Conservation (phyloP, 306 rosid genomes). For the Castanea mollissima region DNA sequence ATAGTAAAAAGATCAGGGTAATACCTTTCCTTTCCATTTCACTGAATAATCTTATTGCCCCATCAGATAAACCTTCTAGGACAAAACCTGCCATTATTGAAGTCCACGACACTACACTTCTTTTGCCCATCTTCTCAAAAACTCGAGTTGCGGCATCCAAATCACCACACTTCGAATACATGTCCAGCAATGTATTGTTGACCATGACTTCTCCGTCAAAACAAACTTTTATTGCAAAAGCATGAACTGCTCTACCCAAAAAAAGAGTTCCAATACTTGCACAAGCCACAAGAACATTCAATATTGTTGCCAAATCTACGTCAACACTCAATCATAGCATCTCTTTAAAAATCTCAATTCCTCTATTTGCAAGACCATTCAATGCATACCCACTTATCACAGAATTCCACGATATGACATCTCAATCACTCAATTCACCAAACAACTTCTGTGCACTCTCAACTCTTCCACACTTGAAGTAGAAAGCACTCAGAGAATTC, state of each 20-base stretch:
- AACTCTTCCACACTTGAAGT: constrained; percentile 50
- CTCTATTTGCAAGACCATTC: constrained; percentile 45
- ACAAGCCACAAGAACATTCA: constrained; percentile 66
- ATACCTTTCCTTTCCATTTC: constrained; percentile 54
- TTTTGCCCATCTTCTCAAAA: constrained; percentile 53
- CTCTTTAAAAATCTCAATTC: constrained; percentile 41
- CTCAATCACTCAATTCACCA: constrained; percentile 61
- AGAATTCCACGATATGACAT: constrained; percentile 78
- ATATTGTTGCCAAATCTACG: constrained; percentile 64
- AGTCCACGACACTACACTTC: constrained; percentile 79
- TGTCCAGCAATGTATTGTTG: constrained; percentile 60
- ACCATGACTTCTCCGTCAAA: constrained; percentile 42
- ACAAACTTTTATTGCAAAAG: constrained; percentile 43
- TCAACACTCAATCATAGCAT: constrained; percentile 40
- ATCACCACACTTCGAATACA: constrained; percentile 74
- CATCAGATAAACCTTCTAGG: constrained; percentile 49
- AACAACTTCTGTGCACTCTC: constrained; percentile 64
- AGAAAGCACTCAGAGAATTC: constrained; percentile 61
- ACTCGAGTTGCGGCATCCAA: constrained; percentile 41
- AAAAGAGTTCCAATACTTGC: constrained; percentile 42
- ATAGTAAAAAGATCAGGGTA: constrained; percentile 50
- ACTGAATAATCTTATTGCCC: constrained; percentile 46
- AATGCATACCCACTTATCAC: constrained; percentile 70
- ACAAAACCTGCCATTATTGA: constrained; percentile 62
- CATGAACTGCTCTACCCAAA: constrained; percentile 60